These are phyloP conservation scores for Umbellularia californica DNA, from an alignment of 164 flowering plant genomes.

Conservation along the genomic window DNA sequence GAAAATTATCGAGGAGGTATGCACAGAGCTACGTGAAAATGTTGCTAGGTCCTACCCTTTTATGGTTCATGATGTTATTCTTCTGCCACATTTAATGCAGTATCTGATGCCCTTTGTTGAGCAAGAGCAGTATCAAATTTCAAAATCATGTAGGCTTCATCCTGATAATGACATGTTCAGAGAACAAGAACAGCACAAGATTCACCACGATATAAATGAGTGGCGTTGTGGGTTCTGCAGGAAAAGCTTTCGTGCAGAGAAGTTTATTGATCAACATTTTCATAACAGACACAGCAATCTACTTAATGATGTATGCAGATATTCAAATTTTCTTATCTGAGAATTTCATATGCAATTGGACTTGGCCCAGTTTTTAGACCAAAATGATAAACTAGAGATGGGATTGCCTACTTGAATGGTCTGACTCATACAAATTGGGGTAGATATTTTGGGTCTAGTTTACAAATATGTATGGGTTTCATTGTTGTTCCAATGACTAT, in stretches of 20 bases:
- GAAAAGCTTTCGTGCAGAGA: slow-evolving; percentile 86
- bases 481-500: too few species aligned
- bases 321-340: slow-evolving; percentile 10
- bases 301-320: slow-evolving; percentile 68
- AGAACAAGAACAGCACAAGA: slow-evolving; percentile 93
- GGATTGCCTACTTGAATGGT: too few species aligned
- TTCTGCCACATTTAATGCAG: slow-evolving; percentile 32
- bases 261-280: slow-evolving; percentile 88
- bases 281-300: slow-evolving; percentile 83
- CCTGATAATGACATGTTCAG: slow-evolving; percentile 76
- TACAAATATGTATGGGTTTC: too few species aligned
- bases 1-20: slow-evolving; percentile 81
- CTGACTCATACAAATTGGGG: too few species aligned
- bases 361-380: too few species aligned
- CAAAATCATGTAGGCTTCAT: slow-evolving; percentile 76
- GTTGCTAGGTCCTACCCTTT: not conserved
- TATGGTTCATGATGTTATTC: not conserved
- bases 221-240: slow-evolving; percentile 97
- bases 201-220: slow-evolving; percentile 69
- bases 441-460: too few species aligned
- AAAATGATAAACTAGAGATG: too few species aligned
- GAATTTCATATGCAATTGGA: too few species aligned
- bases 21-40: not conserved
- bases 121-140: slow-evolving; percentile 54
- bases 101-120: slow-evolving; percentile 90